phyloP scores from a whole-genome alignment of 2,329 filamentous ascomycete species.

The Penicillium crustosum region DNA sequence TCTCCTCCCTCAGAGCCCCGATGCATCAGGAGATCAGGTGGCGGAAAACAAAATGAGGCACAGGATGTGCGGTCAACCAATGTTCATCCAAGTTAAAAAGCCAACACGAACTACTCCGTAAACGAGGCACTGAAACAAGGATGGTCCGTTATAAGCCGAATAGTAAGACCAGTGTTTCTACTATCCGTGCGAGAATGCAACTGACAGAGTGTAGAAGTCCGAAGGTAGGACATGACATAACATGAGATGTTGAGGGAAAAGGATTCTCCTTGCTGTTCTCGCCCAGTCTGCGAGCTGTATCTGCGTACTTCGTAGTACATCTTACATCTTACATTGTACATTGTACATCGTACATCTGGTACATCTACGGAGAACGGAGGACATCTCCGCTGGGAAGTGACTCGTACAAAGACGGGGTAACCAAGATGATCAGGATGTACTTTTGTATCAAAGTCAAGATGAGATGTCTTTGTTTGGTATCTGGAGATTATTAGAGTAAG shows the following conservation, averaged over 20 bases:
- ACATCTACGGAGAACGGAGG: neutral
- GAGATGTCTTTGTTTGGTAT: neutral
- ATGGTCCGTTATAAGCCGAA: neutral
- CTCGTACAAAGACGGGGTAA: slow-evolving; percentile 5
- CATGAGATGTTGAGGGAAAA: slow-evolving; percentile 4
- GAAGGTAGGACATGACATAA: slow-evolving; percentile 29
- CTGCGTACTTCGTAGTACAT: slow-evolving; percentile 1
- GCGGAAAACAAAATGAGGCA: slow-evolving; percentile 11
- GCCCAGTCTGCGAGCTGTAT: slow-evolving; percentile 8
- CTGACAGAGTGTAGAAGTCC: slow-evolving; percentile 3
- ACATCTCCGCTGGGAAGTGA: slow-evolving; percentile 8
- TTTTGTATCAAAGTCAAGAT: neutral
- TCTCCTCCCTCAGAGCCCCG: slow-evolving; percentile 11
- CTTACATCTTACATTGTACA: slow-evolving; percentile 8
- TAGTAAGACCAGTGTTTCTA: neutral
- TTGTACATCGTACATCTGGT: slow-evolving; percentile 10
- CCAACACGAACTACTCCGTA: slow-evolving; percentile 1
- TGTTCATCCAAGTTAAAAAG: slow-evolving; percentile 1
- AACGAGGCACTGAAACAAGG: slow-evolving; percentile 13
- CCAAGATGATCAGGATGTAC: neutral
- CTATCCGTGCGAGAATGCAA: slow-evolving; percentile 5
- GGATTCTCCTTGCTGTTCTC: slow-evolving; percentile 22
- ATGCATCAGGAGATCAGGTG: slow-evolving; percentile 20
- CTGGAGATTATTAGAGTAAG: neutral
- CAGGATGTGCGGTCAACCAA: slow-evolving; percentile 21